Evolutionary conservation across 768 basidiomycete genomes (phyloP), one percentile per base, ranked within the genome.

Genomic region (Podaxis carcinomalis): DNA sequence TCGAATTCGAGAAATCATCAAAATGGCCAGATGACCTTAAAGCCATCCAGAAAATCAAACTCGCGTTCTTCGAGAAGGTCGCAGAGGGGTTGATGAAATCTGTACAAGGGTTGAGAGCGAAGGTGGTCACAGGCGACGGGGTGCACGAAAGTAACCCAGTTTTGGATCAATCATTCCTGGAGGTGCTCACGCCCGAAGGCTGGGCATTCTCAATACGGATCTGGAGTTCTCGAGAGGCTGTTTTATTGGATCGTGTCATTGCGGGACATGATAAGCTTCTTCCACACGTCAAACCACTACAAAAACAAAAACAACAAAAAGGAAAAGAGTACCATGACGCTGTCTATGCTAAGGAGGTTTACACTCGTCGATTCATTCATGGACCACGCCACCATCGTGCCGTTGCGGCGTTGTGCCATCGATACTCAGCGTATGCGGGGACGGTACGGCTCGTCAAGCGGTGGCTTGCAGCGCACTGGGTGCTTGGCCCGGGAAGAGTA

Each of bases 11-110:
- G 70, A 90, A 89, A 63, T 96, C 94, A 0, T 86, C 89, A 0
- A 84, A 84, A 63, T 99, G 97, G 97, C 96, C 97, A 0, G 95
- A 98, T 68, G 94, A 98, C 65, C 80, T 98, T 3, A 81, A 79
- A 16, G 94, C 95, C 0, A 90, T 98, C 51, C 96, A 97, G 71
- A 93, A 93, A 64, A 88, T 94, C 73, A 98, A 98, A 72, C 77
- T 96, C 1, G 96, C 95, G 0, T 90, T 98, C 70, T 85, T 98
- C 63, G 92, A 94, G 68, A 84, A 85, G 42, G 79, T 98, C 5
- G 93, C 89, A 1, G 76, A 78, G 19, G 78, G 80, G 1, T 77
- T 97, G 51, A 84, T 86, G 82, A 70, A 73, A 9, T 68, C 77
- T 1, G 74, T 81, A 1, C 60, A 77, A 0, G 85, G 85, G 6